Base-by-base conservation (phyloP, 495 filamentous ascomycete species). In the Penicillium argentinense region DNA sequence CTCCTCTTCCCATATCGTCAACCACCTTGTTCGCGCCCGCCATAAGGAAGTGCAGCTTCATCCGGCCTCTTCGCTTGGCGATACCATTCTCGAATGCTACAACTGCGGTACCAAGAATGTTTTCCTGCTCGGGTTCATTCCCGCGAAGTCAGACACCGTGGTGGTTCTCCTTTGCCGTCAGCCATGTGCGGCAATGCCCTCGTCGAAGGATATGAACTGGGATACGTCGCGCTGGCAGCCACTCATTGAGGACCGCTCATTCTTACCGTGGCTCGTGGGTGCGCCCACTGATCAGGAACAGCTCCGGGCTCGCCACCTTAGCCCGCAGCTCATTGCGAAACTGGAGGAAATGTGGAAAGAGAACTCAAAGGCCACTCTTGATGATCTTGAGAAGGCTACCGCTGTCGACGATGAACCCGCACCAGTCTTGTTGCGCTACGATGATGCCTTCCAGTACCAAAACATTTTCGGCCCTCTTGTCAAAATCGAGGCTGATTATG, bases 151-250 rank as follows among this genome's bases (percentile, higher is more conserved):
- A 2, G 93, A 99, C 55, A 97, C 93, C 0, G 93, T 99, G 16
- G 93, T 99, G 16, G 93, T 99, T 13, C 81, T 99, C 29, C 79
- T 99, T 7, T 99, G 93, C 68, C 89, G 93, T 23, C 93, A 97
- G 64, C 93, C 93, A 34, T 99, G 93, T 69, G 93, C 91, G 28
- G 82, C 95, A 24, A 90, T 87, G 75, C 86, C 89, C 4, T 96
- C 92, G 9, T 90, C 89, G n/a, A 99, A 99, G 71, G 93, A 97
- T 60, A 99, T 99, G 93, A 97, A 92, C 64, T 99, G 93, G 93
- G 93, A 99, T 69, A 92, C 91, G 11, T 96, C 95, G 6, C 84
- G 91, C 53, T 99, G 93, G 93, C 91, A 97, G 56, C 93, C 93
- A 3, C 75, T 99, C 27, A 97, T 99, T 49, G 91, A 97, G 62